Conservation (phyloP, 2,329 filamentous ascomycete genomes). For the Curvularia eragrostidis region DNA sequence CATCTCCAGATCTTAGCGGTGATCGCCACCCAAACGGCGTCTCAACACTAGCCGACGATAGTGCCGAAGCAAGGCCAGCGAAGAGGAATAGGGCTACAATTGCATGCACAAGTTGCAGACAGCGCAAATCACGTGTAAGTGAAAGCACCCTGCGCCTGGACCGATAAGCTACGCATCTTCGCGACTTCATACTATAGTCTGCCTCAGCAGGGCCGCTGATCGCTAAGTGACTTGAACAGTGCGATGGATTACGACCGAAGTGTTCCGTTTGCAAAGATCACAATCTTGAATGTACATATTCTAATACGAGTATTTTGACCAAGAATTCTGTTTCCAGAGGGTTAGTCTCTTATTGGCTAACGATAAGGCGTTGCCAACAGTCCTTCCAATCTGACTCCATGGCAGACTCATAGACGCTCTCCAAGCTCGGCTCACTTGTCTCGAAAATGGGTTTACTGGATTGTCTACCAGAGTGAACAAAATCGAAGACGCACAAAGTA, state of each 20-base stretch:
- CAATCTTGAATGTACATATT: constrained; percentile 55
- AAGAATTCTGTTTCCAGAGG: constrained; percentile 54
- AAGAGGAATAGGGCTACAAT: constrained; percentile 19
- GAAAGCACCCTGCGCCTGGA: not conserved
- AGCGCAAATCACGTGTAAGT: constrained; percentile 24
- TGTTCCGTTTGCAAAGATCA: constrained; percentile 53
- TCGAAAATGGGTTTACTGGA: constrained; percentile 10
- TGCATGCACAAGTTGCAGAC: constrained; percentile 17
- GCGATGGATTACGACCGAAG: constrained; percentile 53
- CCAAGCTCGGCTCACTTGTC: constrained; percentile 7
- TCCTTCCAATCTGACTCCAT: not conserved
- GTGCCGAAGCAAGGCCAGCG: constrained; percentile 5
- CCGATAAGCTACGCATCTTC: not conserved
- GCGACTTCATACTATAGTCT: not conserved
- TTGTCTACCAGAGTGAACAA: constrained; percentile 6
- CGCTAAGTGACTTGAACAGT: constrained; percentile 33
- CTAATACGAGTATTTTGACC: constrained; percentile 42
- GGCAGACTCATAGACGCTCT: constrained; percentile 12
- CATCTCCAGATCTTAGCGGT: not conserved
- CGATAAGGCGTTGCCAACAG: not conserved
- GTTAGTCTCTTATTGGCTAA: constrained; percentile 19
- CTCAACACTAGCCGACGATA: not conserved
- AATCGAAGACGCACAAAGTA: constrained; percentile 4
- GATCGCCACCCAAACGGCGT: not conserved
- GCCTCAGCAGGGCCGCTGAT: not conserved